These are phyloP conservation scores for Turritis glabra DNA, from an alignment of 345 rosid genomes.

Conservation along the genomic window DNA sequence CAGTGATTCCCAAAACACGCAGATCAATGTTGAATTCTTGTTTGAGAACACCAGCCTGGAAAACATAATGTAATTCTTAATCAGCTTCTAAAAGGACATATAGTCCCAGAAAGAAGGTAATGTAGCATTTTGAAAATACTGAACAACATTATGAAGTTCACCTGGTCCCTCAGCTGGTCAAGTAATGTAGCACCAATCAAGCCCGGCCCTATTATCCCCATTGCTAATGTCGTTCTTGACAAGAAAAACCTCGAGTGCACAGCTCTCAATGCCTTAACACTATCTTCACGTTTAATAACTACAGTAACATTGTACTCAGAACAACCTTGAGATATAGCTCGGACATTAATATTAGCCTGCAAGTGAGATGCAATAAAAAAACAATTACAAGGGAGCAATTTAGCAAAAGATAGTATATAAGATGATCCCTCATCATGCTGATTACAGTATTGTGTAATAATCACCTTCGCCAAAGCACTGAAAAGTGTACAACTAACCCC, in stretches of 20 bases:
- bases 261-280: conserved; percentile 90
- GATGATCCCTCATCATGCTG: neutral
- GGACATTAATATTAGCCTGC: conserved; percentile 95
- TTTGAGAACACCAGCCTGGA: conserved; percentile 89
- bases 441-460: conserved; percentile 6
- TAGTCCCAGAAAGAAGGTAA: neutral
- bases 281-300: conserved; percentile 87
- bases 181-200: conserved; percentile 92
- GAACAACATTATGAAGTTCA: conserved; percentile 25
- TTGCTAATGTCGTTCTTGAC: conserved; percentile 87
- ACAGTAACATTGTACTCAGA: conserved; percentile 96
- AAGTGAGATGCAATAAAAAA: conserved; percentile 7
- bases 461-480: conserved; percentile 94
- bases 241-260: conserved; percentile 96
- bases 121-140: neutral
- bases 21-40: conserved; percentile 95
- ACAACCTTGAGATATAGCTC: conserved; percentile 99
- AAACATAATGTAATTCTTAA: conserved; percentile 25
- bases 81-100: neutral
- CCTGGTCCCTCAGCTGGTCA: conserved; percentile 97
- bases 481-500: conserved; percentile 98
- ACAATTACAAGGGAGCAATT: neutral
- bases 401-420: neutral
- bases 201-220: conserved; percentile 98
- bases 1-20: conserved; percentile 94